Base-by-base conservation (phyloP, 2,329 filamentous ascomycete species). In the Sporothrix protearum region DNA sequence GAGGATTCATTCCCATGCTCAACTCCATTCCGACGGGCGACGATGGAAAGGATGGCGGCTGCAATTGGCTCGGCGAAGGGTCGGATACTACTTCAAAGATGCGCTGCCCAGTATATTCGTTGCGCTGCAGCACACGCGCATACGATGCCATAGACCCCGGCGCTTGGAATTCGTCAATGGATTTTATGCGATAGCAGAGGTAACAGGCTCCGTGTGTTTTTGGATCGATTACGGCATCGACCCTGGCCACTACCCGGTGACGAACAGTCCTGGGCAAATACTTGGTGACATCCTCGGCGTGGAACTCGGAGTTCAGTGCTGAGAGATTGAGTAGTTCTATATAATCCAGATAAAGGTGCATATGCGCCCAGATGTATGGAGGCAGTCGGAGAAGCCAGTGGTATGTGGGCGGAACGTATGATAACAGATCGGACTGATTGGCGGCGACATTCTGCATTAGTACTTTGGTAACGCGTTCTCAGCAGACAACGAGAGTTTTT, bases 141-240 rank as follows among this genome's bases (percentile, higher is more conserved):
- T 69, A 61, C 2, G 45, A 39, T 9, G 55, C 70, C 19, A 64
- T 51, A 1, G 72, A 57, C 14, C 22, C 7, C 2, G 47, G 42
- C 5, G 30, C n/a, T 53, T 72, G 69, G 33, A 76, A 76, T 6
- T 70, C 64, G 10, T 33, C 66, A 3, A 45, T 25, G 36, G 45
- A 16, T 28, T 72, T 72, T 39, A 76, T 74, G n/a, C 73, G 73
- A 45, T 73, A 76, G 59, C 75, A 76, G 14, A 76, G 71, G 61
- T 76, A 76, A 70, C 75, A 76, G 10, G 67, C 74, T 16, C n/a
- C 22, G 30, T 33, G 57, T 53, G 42, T 49, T 14, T 49, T 61
- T 6, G 49, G 14, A 14, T 47, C 61, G 28, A 19, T 22, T 25
- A 12, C 33, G 28, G 8, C 19, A 10, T 75, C 72, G 7, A 53